Percentiles rank a stretch among this genome's conserved stretches.
These are phyloP conservation scores for Rhododendron mucronatum DNA, from an alignment of 148 eudicot species.

Conservation along the genomic window DNA sequence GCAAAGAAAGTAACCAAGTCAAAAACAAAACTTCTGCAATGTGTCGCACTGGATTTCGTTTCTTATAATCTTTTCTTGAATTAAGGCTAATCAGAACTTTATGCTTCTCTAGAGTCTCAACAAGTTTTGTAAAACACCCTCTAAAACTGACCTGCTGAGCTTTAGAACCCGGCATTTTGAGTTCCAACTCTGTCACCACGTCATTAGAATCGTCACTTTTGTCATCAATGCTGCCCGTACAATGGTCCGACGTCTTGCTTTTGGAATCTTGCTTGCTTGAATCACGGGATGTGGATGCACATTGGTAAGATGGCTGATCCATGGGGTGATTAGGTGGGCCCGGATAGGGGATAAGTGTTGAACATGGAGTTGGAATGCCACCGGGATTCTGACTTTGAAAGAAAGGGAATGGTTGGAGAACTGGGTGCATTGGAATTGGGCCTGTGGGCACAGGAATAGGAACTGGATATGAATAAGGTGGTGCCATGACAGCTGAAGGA, in stretches of 20 bases:
- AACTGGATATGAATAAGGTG: constrained; percentile 47
- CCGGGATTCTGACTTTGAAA: constrained; percentile 44
- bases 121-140: background rate
- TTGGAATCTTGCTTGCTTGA: constrained; percentile 39
- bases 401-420: constrained; percentile 52
- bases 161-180: constrained; percentile 64
- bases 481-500: constrained; percentile 54
- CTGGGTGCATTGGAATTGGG: constrained; percentile 53
- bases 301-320: constrained; percentile 37
- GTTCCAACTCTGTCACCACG: constrained; percentile 59
- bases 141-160: constrained; percentile 36
- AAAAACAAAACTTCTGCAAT: background rate
- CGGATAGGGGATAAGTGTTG: constrained; percentile 44
- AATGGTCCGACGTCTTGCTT: constrained; percentile 30
- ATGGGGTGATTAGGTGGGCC: constrained; percentile 28
- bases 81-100: background rate
- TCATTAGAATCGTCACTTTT: constrained; percentile 39
- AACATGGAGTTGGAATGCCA: constrained; percentile 29
- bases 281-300: constrained; percentile 30
- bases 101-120: background rate
- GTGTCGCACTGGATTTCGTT: background rate
- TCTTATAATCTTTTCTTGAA: background rate
- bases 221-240: constrained; percentile 25
- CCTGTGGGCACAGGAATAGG: constrained; percentile 44
- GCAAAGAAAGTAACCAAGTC: background rate